Conservation (phyloP, 148 eudicot genomes). For the Oxyria digyna region DNA sequence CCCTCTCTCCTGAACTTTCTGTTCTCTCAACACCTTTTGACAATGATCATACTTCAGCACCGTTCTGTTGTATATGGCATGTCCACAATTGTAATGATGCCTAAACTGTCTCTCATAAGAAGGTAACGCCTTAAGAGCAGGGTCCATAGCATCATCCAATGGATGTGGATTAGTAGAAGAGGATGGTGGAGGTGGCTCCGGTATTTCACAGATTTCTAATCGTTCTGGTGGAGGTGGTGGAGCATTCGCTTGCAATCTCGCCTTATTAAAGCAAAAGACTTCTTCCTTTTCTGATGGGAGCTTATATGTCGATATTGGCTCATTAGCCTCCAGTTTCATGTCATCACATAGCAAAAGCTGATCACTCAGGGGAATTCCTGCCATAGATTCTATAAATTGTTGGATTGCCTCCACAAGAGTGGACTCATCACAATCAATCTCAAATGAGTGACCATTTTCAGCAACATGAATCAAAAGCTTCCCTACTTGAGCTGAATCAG, state of each 20-base stretch:
- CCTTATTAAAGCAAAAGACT: slow-evolving; percentile 68
- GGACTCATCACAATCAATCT: slow-evolving; percentile 63
- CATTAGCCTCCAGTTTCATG: slow-evolving; percentile 60
- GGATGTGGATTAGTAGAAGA: slow-evolving; percentile 55
- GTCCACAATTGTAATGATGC: slow-evolving; percentile 73
- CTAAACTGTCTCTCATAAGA: slow-evolving; percentile 89
- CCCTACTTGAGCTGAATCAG: slow-evolving; percentile 31
- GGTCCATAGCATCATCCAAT: slow-evolving; percentile 77
- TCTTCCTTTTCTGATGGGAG: slow-evolving; percentile 68
- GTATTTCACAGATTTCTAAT: slow-evolving; percentile 33
- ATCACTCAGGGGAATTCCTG: slow-evolving; percentile 52
- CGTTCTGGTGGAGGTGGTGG: slow-evolving; percentile 54
- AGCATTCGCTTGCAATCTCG: slow-evolving; percentile 71
- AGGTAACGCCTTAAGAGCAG: slow-evolving; percentile 87
- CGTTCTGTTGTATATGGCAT: slow-evolving; percentile 57
- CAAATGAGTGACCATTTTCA: slow-evolving; percentile 84
- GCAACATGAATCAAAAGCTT: slow-evolving; percentile 76
- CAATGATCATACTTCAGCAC: slow-evolving; percentile 32
- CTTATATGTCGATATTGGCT: slow-evolving; percentile 55
- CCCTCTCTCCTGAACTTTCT: slow-evolving; percentile 87
- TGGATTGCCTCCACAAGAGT: slow-evolving; percentile 66
- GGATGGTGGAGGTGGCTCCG: slow-evolving; percentile 44
- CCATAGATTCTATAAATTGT: slow-evolving; percentile 42
- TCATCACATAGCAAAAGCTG: slow-evolving; percentile 88
- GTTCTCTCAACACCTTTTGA: slow-evolving; percentile 59